Evolutionary conservation across 768 basidiomycete genomes (phyloP).

Genomic region (Clitopilus hobsonii): DNA sequence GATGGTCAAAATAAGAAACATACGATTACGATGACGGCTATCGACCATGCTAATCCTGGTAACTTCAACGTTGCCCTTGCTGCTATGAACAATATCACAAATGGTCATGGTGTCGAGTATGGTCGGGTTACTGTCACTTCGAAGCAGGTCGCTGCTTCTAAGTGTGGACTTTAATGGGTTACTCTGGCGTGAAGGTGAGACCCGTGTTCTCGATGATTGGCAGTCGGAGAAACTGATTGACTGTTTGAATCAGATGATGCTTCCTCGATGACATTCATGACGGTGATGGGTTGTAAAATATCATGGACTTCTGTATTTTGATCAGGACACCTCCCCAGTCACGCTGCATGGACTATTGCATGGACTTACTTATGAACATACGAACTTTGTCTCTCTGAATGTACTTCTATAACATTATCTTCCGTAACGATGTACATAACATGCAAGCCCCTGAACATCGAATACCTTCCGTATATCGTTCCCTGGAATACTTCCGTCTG

Average conservation of each 20-base stretch:
- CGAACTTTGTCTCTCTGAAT: background rate
- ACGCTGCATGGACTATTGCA: background rate
- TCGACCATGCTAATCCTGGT: slow-evolving; percentile 45
- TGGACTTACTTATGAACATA: background rate
- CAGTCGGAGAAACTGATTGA: background rate
- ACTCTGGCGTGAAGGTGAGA: background rate
- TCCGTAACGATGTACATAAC: no score
- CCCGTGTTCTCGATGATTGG: background rate
- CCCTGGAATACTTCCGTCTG: background rate
- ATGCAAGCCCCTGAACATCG: background rate
- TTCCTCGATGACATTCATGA: background rate
- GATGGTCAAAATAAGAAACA: slow-evolving; percentile 20
- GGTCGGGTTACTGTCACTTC: slow-evolving; percentile 45
- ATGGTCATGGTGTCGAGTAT: slow-evolving; percentile 36
- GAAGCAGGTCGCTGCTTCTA: slow-evolving; percentile 35
- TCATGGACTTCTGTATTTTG: background rate
- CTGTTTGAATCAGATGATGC: no score
- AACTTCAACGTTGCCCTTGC: slow-evolving; percentile 42
- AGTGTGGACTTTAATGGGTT: slow-evolving; percentile 41
- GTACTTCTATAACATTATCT: no score
- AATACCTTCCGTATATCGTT: background rate
- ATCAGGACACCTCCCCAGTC: background rate
- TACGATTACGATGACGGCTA: slow-evolving; percentile 43
- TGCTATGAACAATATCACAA: slow-evolving; percentile 55
- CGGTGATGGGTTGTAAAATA: background rate